Evolutionary conservation across 306 rosid genomes (phyloP).

Genomic region (Quillaja saponaria): DNA sequence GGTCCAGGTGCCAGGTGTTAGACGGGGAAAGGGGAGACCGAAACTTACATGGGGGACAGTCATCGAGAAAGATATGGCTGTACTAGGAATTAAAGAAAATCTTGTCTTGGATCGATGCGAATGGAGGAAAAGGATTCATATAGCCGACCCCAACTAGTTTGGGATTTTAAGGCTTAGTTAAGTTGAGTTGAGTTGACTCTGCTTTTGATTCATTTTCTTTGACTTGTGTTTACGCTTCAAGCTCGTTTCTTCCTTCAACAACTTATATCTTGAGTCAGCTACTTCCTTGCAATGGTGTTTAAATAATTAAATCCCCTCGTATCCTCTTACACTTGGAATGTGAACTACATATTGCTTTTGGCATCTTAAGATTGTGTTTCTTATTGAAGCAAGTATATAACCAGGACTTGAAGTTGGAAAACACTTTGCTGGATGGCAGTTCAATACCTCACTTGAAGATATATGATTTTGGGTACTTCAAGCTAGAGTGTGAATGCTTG

Average conservation of each 20-base stretch:
- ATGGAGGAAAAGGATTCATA: too few species aligned
- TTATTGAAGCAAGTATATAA: constrained; percentile 89
- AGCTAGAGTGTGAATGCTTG: constrained; percentile 45
- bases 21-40: too few species aligned
- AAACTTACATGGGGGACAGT: too few species aligned
- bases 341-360: too few species aligned
- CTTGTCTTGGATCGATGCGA: too few species aligned
- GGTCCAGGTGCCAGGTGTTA: too few species aligned
- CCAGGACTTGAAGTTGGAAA: constrained; percentile 92
- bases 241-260: constrained; percentile 98
- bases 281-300: constrained; percentile 86
- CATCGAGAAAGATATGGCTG: too few species aligned
- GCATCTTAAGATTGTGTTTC: constrained; percentile 22
- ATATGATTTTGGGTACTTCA: constrained; percentile 96
- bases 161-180: too few species aligned
- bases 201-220: constrained; percentile 21
- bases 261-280: constrained; percentile 94
- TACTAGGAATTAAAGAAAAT: too few species aligned
- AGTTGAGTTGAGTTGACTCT: too few species aligned
- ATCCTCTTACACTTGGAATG: constrained; percentile 1
- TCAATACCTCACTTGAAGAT: constrained; percentile 82
- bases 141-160: too few species aligned
- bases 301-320: constrained; percentile 4
- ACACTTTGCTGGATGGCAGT: constrained; percentile 91
- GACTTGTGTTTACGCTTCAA: constrained; percentile 50